Evolutionary conservation across 2,329 filamentous ascomycete species (phyloP).

Genomic region (Talaromyces marneffei): DNA sequence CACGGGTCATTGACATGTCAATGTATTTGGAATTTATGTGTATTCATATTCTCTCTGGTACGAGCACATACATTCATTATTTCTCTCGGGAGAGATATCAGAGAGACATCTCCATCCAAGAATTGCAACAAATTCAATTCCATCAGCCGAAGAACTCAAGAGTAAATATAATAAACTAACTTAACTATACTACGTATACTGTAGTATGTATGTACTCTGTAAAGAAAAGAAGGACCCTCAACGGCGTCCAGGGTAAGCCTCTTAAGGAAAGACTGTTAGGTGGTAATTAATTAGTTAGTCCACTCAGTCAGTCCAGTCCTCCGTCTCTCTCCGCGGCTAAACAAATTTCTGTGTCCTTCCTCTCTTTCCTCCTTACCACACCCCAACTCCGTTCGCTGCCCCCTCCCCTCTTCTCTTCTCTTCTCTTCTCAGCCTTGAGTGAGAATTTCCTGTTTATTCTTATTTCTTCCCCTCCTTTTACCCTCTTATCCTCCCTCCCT

Average conservation of each 20-base stretch:
- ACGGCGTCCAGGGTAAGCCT: not conserved
- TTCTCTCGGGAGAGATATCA: not conserved
- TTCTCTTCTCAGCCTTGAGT: slow-evolving; percentile 10
- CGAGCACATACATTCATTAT: not conserved
- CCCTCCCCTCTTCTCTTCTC: slow-evolving; percentile 6
- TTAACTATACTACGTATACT: not conserved
- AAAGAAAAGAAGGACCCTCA: not conserved
- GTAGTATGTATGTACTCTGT: too few species aligned
- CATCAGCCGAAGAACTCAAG: not conserved
- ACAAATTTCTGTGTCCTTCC: slow-evolving; percentile 9
- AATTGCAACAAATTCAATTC: not conserved
- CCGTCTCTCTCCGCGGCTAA: slow-evolving; percentile 14
- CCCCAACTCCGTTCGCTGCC: not conserved
- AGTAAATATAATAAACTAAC: not conserved
- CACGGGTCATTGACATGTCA: not conserved
- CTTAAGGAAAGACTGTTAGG: not conserved
- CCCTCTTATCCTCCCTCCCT: slow-evolving; percentile 14
- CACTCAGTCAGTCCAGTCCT: not conserved
- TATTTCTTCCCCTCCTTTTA: slow-evolving; percentile 2
- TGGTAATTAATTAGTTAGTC: slow-evolving; percentile 1
- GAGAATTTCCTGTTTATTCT: slow-evolving; percentile 6
- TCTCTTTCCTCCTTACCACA: not conserved
- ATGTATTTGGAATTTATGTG: not conserved
- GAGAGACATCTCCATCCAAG: not conserved
- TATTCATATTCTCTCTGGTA: not conserved